Conservation (phyloP, 129 eudicot species). For the Chrysanthemum makinoi region DNA sequence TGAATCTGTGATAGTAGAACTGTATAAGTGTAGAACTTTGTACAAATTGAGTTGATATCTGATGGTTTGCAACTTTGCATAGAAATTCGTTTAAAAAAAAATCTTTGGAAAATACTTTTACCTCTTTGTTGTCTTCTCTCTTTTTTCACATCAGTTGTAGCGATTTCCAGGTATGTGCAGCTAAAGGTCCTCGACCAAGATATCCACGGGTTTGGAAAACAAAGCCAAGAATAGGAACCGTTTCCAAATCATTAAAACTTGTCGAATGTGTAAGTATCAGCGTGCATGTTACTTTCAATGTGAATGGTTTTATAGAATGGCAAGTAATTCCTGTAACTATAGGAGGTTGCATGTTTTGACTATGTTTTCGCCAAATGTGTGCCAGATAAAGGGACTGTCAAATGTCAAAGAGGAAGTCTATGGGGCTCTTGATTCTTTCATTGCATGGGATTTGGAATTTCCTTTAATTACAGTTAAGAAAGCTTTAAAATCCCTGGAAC, state of each 20-base stretch:
- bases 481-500: conserved; percentile 75
- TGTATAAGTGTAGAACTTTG: neutral
- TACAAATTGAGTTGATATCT: conserved; percentile 13
- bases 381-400: conserved; percentile 77
- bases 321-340: neutral
- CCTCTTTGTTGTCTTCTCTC: neutral
- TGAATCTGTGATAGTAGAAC: neutral
- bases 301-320: neutral
- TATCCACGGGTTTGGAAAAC: conserved; percentile 95
- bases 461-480: conserved; percentile 86
- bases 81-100: neutral
- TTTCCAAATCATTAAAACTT: conserved; percentile 83
- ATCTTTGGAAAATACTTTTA: neutral
- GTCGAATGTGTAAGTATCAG: conserved; percentile 72
- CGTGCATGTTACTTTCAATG: conserved; percentile 14
- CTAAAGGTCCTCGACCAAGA: conserved; percentile 96
- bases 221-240: conserved; percentile 65
- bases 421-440: conserved; percentile 92
- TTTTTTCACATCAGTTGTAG: conserved; percentile 17
- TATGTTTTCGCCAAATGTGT: conserved; percentile 13
- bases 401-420: conserved; percentile 97
- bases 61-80: neutral
- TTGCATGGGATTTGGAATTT: conserved; percentile 96
- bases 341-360: conserved; percentile 11
- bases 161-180: conserved; percentile 71